Base-by-base conservation (phyloP, 202 grass and related monocot species). In the Zizania palustris region DNA sequence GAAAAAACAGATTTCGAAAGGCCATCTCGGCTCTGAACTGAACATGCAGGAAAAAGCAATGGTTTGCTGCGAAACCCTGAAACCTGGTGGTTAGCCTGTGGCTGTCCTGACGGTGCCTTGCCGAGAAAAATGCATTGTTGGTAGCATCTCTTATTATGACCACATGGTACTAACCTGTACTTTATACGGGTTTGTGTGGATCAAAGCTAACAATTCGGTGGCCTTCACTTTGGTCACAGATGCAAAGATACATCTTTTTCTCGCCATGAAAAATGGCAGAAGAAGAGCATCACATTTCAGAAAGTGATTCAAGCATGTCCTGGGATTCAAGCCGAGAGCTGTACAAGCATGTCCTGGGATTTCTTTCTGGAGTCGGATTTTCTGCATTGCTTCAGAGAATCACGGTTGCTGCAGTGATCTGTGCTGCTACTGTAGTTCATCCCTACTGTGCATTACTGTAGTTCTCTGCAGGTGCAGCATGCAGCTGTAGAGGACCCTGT, bases 281-380 rank as follows among this genome's bases (percentile, higher is more conserved):
- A 11, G 45, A 51, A 34, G 22, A 2, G 45, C 14, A 40, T 5
- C 8, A 15, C 13, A 51, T 70, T 37, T 51, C 67, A 34, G 28
- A 54, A 55, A 54, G 51, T n/a, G n/a, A 33, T 21, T 18, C 72
- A 62, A 34, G 42, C 71, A 61, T 42, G 53, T 44, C 28, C 51
- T 67, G 9, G 67, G 68, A 33, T 21, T 18, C 50, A 44, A 28
- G 45, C 68, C 66, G 42, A 38, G 54, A 61, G 42, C 35, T 42
- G 44, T 61, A 61, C 72, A 62, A 34, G 42, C 71, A 61, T 42
- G 53, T 44, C 28, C 51, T 67, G 9, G 67, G 68, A 28, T 28
- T 28, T 2, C 28, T 28, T 28, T 28, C 28, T 28, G 28, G 28
- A 28, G 28, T 28, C 28, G 28, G 28, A 28, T 28, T 2, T 2